Evolutionary conservation across 768 basidiomycete genomes (phyloP), one percentile per base, ranked within the genome.

Genomic region (Trametes coccinea): DNA sequence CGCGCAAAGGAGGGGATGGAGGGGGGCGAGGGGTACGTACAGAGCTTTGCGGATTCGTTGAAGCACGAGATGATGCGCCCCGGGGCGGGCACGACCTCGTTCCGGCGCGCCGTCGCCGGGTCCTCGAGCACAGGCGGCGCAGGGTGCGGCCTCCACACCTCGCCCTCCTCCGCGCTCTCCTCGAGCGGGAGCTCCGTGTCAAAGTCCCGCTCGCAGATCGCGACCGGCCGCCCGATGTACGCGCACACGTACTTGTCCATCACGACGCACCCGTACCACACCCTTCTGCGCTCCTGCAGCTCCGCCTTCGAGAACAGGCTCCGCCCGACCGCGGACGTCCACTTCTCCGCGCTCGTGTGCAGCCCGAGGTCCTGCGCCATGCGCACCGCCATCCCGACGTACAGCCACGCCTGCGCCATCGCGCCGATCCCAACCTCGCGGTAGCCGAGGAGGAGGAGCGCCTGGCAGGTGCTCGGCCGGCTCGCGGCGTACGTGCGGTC

Each of bases 281-380:
- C 85, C 50, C 89, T 75, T 65, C 86, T 80, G 63, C 91, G 79
- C 72, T 89, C 87, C 66, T 87, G 84, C 61, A 90, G 75, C 73
- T 90, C 87, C 71, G 78, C 77, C 55, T 76, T 74, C 1, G 77
- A 79, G 69, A 92, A 92, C 45, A 92, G 66, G 50, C 64, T 71
- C 37, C 69, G 67, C 0, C 86, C 86, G 56, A 85, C 17, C 22
- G 45, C 78, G 14, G 78, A 83, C 57, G 72, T 82, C 91, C 92
- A 93, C 31, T 86, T 84, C 69, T 93, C 91, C 33, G 92, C 89
- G 65, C 81, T 82, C 39, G 90, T 82, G 69, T 93, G 92, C 82
- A 93, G 84, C 7, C 92, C 92, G 56, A 93, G 73, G 73, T 93
- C 92, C 74, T 92, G 92, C 14, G 92, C 92, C 92, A 95, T 93